A percentile compares a stretch with the other conserved stretches of the same genome.
Conservation (phyloP, 345 rosid species). For the Eucalyptus cloeziana region DNA sequence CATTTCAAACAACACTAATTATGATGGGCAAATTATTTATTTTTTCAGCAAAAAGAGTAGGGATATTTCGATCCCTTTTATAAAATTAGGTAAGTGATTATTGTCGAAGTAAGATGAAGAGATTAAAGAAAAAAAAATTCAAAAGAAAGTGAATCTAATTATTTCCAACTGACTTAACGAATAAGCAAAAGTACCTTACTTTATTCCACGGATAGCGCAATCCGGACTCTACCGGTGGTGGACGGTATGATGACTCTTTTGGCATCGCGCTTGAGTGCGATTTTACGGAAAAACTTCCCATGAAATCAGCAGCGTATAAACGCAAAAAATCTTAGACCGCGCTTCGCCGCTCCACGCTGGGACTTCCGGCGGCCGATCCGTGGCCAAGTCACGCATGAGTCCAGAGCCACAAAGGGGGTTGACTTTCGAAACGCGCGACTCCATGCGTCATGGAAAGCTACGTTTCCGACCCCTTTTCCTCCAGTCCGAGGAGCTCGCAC, state of each 20-base stretch:
- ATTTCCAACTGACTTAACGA: background rate
- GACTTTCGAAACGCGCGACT: background rate
- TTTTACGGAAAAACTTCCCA: background rate
- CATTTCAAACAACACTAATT: background rate
- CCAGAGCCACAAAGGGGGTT: background rate
- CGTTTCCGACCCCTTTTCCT: background rate
- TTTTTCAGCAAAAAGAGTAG: background rate
- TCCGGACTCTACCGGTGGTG: background rate
- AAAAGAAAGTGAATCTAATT: background rate
- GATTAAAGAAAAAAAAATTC: background rate
- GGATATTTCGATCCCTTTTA: background rate
- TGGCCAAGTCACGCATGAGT: too few relatives aligned
- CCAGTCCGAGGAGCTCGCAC: background rate
- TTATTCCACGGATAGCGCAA: background rate
- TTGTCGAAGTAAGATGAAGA: background rate
- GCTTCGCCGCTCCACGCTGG: background rate
- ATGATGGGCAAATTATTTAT: background rate
- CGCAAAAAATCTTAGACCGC: background rate
- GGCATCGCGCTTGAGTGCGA: background rate
- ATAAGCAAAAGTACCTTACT: background rate
- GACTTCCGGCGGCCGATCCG: too few relatives aligned
- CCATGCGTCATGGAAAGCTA: background rate
- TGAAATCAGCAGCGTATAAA: background rate
- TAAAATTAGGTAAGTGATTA: background rate
- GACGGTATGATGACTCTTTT: background rate